Conservation (phyloP, 345 rosid genomes). For the Eucalyptus tenuipes region DNA sequence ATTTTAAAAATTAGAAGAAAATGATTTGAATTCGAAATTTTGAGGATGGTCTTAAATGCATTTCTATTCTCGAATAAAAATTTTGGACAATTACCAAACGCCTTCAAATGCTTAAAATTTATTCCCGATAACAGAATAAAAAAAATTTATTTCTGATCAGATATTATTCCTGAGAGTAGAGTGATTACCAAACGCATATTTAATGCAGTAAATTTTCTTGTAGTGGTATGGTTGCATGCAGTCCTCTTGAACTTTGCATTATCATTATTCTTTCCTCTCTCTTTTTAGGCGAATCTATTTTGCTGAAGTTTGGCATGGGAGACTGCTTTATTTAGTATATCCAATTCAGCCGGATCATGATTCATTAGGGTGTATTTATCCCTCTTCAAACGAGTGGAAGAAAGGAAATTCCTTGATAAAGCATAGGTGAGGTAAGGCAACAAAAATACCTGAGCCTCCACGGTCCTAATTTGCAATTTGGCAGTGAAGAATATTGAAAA, state of each 20-base stretch:
- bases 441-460: neutral
- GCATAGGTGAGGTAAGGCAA: neutral
- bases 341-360: neutral
- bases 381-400: neutral
- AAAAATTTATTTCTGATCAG: too few species aligned
- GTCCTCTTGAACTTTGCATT: neutral
- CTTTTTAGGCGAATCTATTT: neutral
- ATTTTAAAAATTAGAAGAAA: too few species aligned
- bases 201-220: neutral
- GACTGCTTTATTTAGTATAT: neutral
- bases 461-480: neutral
- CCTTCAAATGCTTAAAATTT: too few species aligned
- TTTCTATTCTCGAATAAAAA: too few species aligned
- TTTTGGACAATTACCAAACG: accelerated
- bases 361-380: neutral
- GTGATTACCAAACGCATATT: accelerated
- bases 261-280: neutral
- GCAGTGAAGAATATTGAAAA: neutral
- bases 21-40: too few species aligned
- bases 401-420: neutral
- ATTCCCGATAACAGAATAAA: accelerated
- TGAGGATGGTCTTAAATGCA: accelerated
- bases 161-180: accelerated
- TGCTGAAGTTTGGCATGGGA: neutral
- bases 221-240: neutral